These are phyloP conservation scores for Ogataea pini DNA, from an alignment of 805 yeast genomes.

Conservation along the genomic window DNA sequence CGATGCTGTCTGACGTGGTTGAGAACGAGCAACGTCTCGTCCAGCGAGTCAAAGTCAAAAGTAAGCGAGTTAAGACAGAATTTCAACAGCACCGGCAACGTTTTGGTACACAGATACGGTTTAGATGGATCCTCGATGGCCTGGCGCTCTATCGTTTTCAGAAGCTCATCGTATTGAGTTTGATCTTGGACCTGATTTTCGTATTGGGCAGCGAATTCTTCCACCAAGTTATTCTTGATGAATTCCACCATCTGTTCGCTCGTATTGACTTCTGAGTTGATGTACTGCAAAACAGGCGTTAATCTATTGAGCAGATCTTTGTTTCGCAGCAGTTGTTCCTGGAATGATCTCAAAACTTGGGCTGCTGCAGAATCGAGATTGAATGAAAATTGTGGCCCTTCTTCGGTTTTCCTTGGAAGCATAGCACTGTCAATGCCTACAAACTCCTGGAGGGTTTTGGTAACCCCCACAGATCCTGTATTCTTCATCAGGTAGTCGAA, in stretches of 20 bases:
- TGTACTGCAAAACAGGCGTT: slow-evolving; percentile 25
- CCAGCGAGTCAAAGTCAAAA: slow-evolving; percentile 32
- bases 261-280: slow-evolving; percentile 23
- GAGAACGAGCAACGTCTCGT: slow-evolving; percentile 25
- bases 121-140: slow-evolving; percentile 18
- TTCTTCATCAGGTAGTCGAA: slow-evolving; percentile 31
- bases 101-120: slow-evolving; percentile 26
- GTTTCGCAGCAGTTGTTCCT: slow-evolving; percentile 13
- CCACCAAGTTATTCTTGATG: slow-evolving; percentile 22
- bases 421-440: slow-evolving; percentile 19
- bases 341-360: slow-evolving; percentile 10
- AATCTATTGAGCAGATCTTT: slow-evolving; percentile 16
- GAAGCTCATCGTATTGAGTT: neutral
- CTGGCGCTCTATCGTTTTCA: slow-evolving; percentile 5
- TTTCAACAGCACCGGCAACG: slow-evolving; percentile 31
- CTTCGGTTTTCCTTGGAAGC: neutral
- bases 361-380: slow-evolving; percentile 5
- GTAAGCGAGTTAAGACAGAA: slow-evolving; percentile 34
- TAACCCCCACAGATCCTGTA: slow-evolving; percentile 25
- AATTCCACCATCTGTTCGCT: slow-evolving; percentile 25
- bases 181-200: slow-evolving; percentile 5
- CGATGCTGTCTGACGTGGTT: slow-evolving; percentile 30
- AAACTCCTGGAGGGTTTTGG: slow-evolving; percentile 29
- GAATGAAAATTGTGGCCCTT: slow-evolving; percentile 5
- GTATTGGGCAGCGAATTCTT: slow-evolving; percentile 16